Base-by-base conservation (phyloP, 495 filamentous ascomycete genomes). In the Aspergillus cavernicola region DNA sequence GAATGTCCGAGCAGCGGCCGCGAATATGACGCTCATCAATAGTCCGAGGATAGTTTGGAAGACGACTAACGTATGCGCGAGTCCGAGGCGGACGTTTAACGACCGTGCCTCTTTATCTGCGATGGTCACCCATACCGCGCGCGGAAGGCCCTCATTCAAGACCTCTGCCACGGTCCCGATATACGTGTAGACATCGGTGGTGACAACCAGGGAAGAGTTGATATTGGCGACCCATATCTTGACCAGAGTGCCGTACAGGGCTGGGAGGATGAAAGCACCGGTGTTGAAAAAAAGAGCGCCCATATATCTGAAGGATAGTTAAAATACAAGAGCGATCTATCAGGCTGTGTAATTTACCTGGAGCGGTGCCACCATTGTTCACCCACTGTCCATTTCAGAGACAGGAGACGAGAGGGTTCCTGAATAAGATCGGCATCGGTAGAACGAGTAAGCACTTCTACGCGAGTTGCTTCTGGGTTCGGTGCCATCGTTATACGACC, bases 191-290 rank as follows among this genome's bases (percentile, higher is more conserved):
- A 72, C 61, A 52, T 89, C 86, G 0, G 86, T 87, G 6, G 82
- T 87, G 13, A 79, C 85, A n/a, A 90, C 82, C 37, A 81, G 71
- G 24, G 67, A 77, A 3, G 78, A 65, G 68, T 89, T 80, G 56
- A 90, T 86, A 45, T 82, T 76, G 6, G 87, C 84, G 15, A 91
- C 76, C 87, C 85, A 90, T 20, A 89, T 73, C 64, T 90, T 91
- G 52, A 77, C 77, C 1, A 90, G 76, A 0, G 87, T 90, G 10
- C 64, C 66, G 65, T 90, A 89, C 1, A 91, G 66, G 0, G 86
- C 86, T 1, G 84, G 87, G 0, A 89, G 77, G 20, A 82, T 57
- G 61, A 89, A 89, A 6, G 84, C 76, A 35, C 64, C 70, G 20
- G 84, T 20, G 59, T 90, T 89, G 70, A 87, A 84, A 10, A 81